Conservation (phyloP, 371 early-diverging fungal species). For the Rhizopus stolonifer region DNA sequence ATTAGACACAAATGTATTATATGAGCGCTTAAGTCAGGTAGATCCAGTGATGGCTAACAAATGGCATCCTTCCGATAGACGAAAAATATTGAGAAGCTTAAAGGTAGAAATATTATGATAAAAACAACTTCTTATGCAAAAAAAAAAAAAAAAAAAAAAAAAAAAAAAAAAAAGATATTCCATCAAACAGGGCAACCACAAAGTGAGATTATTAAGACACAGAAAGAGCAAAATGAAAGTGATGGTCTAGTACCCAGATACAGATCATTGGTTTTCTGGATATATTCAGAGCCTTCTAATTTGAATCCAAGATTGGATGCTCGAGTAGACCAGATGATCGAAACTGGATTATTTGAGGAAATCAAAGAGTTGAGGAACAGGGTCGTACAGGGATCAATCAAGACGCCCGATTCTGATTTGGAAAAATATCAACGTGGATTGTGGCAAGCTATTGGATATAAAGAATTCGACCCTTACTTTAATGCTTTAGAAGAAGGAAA, state of each 20-base stretch:
- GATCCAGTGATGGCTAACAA: slow-evolving; percentile 89
- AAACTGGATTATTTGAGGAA: slow-evolving; percentile 81
- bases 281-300: slow-evolving; percentile 68
- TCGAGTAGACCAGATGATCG: slow-evolving; percentile 87
- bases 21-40: slow-evolving; percentile 58
- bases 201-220: slow-evolving; percentile 66
- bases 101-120: slow-evolving; percentile 57
- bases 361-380: slow-evolving; percentile 65
- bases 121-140: too few species aligned
- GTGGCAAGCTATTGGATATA: slow-evolving; percentile 85
- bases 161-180: slow-evolving; percentile 50
- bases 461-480: slow-evolving; percentile 80
- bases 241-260: slow-evolving; percentile 33
- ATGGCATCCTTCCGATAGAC: slow-evolving; percentile 90
- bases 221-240: slow-evolving; percentile 46
- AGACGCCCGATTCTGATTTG: slow-evolving; percentile 37
- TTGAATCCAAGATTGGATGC: slow-evolving; percentile 78
- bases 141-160: background rate
- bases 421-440: slow-evolving; percentile 78
- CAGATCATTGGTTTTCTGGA: slow-evolving; percentile 81
- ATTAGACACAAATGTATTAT: slow-evolving; percentile 52
- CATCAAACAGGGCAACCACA: slow-evolving; percentile 75
- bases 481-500: slow-evolving; percentile 41
- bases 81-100: slow-evolving; percentile 85
- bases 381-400: slow-evolving; percentile 44